A percentile compares a stretch with the other conserved stretches of the same genome.
Conservation (phyloP, 495 filamentous ascomycete species). For the Xylaria curta region DNA sequence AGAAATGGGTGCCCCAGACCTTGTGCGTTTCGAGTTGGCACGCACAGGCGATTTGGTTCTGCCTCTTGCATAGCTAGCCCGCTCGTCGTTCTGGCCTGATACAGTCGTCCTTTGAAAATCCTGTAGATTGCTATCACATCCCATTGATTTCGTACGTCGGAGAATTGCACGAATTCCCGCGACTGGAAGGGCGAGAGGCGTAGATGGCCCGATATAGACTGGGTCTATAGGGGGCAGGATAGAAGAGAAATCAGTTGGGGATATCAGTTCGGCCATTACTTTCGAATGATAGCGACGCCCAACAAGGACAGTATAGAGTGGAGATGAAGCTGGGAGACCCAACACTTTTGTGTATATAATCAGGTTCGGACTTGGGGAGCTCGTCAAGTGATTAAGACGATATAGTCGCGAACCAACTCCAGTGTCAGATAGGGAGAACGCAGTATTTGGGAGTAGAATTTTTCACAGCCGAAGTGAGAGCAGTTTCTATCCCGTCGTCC, state of each 20-base stretch:
- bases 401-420: background rate
- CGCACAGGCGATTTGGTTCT: constrained; percentile 28
- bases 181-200: background rate
- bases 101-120: background rate
- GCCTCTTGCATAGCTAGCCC: background rate
- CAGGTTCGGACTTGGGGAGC: background rate
- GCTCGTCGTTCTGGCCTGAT: background rate
- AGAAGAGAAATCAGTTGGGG: background rate
- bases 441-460: too few relatives aligned
- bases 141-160: constrained; percentile 18
- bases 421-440: too few relatives aligned
- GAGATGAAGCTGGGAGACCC: background rate
- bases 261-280: background rate
- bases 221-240: background rate
- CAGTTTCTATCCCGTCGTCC: background rate
- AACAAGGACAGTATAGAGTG: background rate
- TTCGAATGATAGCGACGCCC: too few relatives aligned
- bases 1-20: constrained; percentile 4
- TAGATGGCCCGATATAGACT: background rate
- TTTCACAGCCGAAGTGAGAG: too few relatives aligned
- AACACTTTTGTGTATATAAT: background rate
- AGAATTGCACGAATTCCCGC: constrained; percentile 8
- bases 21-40: constrained; percentile 28
- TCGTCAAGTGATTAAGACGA: background rate
- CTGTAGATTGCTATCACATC: background rate